Percentiles rank a stretch among this genome's conserved stretches.
Evolutionary conservation across 176 grass and related monocot genomes (phyloP).

Genomic region (Carex pumila): DNA sequence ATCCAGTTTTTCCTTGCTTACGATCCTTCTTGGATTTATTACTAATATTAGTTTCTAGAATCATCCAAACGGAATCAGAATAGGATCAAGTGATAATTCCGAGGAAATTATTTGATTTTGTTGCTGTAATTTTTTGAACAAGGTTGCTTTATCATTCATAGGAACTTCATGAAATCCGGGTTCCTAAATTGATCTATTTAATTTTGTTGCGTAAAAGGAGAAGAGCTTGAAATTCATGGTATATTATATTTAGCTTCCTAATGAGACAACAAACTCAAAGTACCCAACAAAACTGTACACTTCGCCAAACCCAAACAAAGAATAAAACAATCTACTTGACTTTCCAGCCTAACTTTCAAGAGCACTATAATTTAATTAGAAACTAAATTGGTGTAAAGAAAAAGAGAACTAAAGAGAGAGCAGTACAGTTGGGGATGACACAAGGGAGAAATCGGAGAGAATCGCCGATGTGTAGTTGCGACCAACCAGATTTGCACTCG

Average conservation of each 20-base stretch:
- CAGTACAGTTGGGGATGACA: constrained; percentile 87
- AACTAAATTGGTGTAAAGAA: background rate
- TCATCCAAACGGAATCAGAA: background rate
- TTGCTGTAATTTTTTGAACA: background rate
- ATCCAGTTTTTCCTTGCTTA: background rate
- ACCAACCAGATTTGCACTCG: constrained; percentile 67
- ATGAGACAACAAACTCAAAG: background rate
- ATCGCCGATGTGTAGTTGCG: constrained; percentile 62
- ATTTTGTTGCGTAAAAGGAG: background rate
- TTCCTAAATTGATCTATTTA: background rate
- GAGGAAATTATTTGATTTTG: background rate
- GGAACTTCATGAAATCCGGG: background rate
- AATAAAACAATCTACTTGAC: background rate
- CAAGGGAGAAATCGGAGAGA: constrained; percentile 65
- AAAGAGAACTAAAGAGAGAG: background rate
- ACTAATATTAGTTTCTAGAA: background rate
- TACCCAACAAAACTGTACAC: background rate
- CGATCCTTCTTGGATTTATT: background rate
- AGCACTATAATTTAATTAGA: background rate
- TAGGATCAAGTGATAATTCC: background rate
- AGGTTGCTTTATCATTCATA: background rate
- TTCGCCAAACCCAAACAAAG: background rate
- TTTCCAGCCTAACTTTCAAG: constrained; percentile 1
- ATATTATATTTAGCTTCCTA: background rate
- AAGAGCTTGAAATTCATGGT: background rate